Evolutionary conservation across 2,329 filamentous ascomycete species (phyloP).

Genomic region (Aspergillus sclerotialis): DNA sequence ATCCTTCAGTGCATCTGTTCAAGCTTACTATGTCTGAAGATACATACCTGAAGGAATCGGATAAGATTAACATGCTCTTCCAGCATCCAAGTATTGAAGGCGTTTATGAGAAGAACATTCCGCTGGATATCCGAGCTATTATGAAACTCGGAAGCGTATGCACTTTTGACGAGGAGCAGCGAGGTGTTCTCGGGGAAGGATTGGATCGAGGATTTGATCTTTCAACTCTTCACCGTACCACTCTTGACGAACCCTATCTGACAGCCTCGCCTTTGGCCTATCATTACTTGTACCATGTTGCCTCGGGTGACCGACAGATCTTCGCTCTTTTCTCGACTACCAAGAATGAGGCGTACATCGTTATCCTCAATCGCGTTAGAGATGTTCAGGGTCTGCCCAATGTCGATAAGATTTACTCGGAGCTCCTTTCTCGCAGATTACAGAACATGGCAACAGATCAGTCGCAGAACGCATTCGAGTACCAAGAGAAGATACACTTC

Average conservation of each 20-base stretch:
- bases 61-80: slow-evolving; percentile 76
- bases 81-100: slow-evolving; percentile 93
- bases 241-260: slow-evolving; percentile 67
- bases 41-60: slow-evolving; percentile 73
- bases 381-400: slow-evolving; percentile 86
- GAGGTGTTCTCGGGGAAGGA: slow-evolving; percentile 84
- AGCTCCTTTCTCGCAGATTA: slow-evolving; percentile 59
- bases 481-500: slow-evolving; percentile 80
- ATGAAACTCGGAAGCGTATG: slow-evolving; percentile 85
- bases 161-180: slow-evolving; percentile 84
- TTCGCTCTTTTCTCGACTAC: slow-evolving; percentile 89
- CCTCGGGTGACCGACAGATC: slow-evolving; percentile 81
- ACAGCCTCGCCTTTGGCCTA: slow-evolving; percentile 69
- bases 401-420: slow-evolving; percentile 77
- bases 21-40: slow-evolving; percentile 87
- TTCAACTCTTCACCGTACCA: slow-evolving; percentile 61
- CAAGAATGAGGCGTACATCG: slow-evolving; percentile 70
- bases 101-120: slow-evolving; percentile 91
- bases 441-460: slow-evolving; percentile 61
- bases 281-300: slow-evolving; percentile 88
- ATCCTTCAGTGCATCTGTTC: slow-evolving; percentile 89
- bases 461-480: slow-evolving; percentile 76
- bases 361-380: slow-evolving; percentile 76
- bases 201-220: slow-evolving; percentile 92
- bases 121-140: slow-evolving; percentile 77